Evolutionary conservation across 2,329 filamentous ascomycete species (phyloP).

Genomic region (Berkeleyomyces basicola): DNA sequence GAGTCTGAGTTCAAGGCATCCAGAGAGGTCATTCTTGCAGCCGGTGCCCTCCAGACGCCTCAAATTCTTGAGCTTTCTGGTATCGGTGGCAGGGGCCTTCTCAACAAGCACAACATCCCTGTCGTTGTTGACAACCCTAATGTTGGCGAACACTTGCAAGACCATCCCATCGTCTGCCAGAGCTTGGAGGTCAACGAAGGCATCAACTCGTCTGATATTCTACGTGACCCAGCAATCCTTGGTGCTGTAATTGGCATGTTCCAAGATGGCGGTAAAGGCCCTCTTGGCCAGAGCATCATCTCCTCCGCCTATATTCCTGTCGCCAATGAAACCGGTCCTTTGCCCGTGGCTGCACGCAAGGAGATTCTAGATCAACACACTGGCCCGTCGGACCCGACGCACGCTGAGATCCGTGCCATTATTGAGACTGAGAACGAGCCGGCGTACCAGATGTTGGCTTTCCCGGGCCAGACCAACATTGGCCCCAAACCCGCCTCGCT

Average conservation of each 20-base stretch:
- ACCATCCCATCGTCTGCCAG: slow-evolving; percentile 25
- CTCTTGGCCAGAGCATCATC: slow-evolving; percentile 26
- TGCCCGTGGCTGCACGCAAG: slow-evolving; percentile 17
- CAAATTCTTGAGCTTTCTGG: slow-evolving; percentile 36
- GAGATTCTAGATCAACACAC: slow-evolving; percentile 17
- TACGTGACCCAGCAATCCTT: slow-evolving; percentile 22
- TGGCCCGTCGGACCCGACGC: slow-evolving; percentile 14
- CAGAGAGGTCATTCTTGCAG: slow-evolving; percentile 33
- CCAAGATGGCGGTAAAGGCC: slow-evolving; percentile 20
- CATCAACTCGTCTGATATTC: slow-evolving; percentile 17
- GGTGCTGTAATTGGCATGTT: slow-evolving; percentile 22
- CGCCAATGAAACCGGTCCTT: slow-evolving; percentile 19
- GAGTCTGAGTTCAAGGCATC: slow-evolving; percentile 18
- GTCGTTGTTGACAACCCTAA: slow-evolving; percentile 34
- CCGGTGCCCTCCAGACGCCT: slow-evolving; percentile 34
- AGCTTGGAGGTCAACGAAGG: slow-evolving; percentile 26
- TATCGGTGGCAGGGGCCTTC: slow-evolving; percentile 27
- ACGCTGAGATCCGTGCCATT: slow-evolving; percentile 18
- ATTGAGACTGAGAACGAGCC: slow-evolving; percentile 19
- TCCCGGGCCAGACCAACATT: slow-evolving; percentile 20
- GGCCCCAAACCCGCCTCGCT: slow-evolving; percentile 15
- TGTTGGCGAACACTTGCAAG: slow-evolving; percentile 42
- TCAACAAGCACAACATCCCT: slow-evolving; percentile 28
- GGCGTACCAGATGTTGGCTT: slow-evolving; percentile 21
- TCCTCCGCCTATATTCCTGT: slow-evolving; percentile 22